Percentiles rank a stretch among this genome's conserved stretches.
Conservation (phyloP, 2,329 filamentous ascomycete species). For the Monilinia fructicola region DNA sequence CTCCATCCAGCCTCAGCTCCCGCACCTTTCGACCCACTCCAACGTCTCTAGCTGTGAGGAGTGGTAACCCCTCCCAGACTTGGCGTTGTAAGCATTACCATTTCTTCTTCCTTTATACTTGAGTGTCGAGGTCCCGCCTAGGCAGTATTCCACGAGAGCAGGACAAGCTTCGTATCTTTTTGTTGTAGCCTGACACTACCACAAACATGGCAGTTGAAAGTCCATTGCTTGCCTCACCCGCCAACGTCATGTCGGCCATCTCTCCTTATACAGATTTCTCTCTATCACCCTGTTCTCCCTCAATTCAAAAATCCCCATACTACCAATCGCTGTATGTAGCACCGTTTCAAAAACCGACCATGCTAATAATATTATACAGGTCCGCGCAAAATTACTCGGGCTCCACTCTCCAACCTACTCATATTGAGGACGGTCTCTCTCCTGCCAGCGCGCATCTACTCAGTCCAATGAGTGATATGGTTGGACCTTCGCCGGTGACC, state of each 20-base stretch:
- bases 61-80: conserved; percentile 20
- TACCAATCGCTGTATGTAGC: conserved; percentile 53
- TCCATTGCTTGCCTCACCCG: conserved; percentile 62
- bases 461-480: conserved; percentile 66
- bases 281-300: conserved; percentile 52
- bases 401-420: conserved; percentile 53
- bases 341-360: conserved; percentile 14
- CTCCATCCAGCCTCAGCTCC: conserved; percentile 21
- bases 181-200: conserved; percentile 4
- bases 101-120: conserved; percentile 22
- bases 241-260: conserved; percentile 55
- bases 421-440: conserved; percentile 42
- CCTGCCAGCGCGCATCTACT: conserved; percentile 47
- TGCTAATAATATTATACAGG: conserved; percentile 40
- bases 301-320: conserved; percentile 46
- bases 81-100: conserved; percentile 23
- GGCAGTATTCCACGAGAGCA: conserved; percentile 1
- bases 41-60: conserved; percentile 20
- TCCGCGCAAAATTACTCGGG: conserved; percentile 48
- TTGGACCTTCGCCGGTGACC: conserved; percentile 80
- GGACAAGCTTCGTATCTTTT: conserved; percentile 16
- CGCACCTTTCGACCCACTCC: conserved; percentile 13
- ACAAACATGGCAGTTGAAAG: conserved; percentile 58
- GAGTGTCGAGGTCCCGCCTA: conserved; percentile 1
- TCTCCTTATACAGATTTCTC: conserved; percentile 57